These are phyloP conservation scores for Brassica balearica DNA, from an alignment of 441 rosid species.

Conservation along the genomic window DNA sequence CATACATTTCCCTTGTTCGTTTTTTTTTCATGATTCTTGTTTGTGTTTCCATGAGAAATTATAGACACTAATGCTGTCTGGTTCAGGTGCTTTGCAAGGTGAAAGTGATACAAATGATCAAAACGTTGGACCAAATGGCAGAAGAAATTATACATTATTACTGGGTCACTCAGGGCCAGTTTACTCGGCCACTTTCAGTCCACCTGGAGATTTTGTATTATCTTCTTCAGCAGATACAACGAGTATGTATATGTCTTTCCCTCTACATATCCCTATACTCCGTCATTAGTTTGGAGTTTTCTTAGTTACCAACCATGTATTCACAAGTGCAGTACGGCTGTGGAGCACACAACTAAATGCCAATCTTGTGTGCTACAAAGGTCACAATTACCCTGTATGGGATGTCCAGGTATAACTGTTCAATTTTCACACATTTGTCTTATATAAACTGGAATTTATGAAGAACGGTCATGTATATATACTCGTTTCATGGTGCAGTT, in stretches of 20 bases:
- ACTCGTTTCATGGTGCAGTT: slow-evolving; percentile 66
- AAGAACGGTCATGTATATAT: slow-evolving; percentile 4
- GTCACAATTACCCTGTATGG: slow-evolving; percentile 99
- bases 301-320: slow-evolving; percentile 11
- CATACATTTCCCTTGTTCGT: slow-evolving; percentile 4
- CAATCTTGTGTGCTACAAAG: slow-evolving; percentile 98
- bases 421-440: background rate
- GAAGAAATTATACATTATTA: slow-evolving; percentile 71
- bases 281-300: slow-evolving; percentile 21
- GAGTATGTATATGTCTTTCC: slow-evolving; percentile 48
- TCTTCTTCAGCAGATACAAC: slow-evolving; percentile 96
- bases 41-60: slow-evolving; percentile 23
- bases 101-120: slow-evolving; percentile 74
- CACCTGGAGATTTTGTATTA: slow-evolving; percentile 87
- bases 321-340: slow-evolving; percentile 67
- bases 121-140: slow-evolving; percentile 54
- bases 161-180: slow-evolving; percentile 98
- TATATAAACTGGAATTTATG: slow-evolving; percentile 5
- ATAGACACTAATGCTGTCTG: slow-evolving; percentile 24
- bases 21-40: slow-evolving; percentile 22
- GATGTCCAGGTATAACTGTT: slow-evolving; percentile 83
- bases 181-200: slow-evolving; percentile 87
- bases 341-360: slow-evolving; percentile 97
- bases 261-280: slow-evolving; percentile 3
- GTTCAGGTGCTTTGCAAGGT: slow-evolving; percentile 77